Evolutionary conservation across 75 land plant genomes (phyloP).

Genomic region (Adiantum capillusveneris): DNA sequence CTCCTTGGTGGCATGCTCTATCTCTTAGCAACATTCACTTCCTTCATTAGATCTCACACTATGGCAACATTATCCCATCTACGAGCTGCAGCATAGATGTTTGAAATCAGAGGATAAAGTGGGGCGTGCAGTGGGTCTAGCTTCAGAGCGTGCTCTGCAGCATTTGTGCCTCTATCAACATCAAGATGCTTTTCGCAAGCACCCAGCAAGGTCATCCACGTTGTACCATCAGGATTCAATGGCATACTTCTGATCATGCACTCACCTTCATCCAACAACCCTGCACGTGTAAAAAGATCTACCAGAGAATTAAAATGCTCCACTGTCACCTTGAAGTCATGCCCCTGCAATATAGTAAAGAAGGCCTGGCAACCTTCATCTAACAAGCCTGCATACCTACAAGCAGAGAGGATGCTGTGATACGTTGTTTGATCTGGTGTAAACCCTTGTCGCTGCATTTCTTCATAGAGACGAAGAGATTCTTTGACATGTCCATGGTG

Average conservation of each 20-base stretch:
- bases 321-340: slow-evolving; percentile 13
- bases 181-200: slow-evolving; percentile 25
- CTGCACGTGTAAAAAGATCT: slow-evolving; percentile 39
- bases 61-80: too few relatives aligned
- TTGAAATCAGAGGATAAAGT: slow-evolving; percentile 33
- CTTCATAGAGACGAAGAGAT: slow-evolving; percentile 25
- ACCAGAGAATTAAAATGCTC: slow-evolving; percentile 37
- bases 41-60: too few relatives aligned
- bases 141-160: slow-evolving; percentile 21
- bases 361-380: slow-evolving; percentile 29
- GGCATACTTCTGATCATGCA: slow-evolving; percentile 36
- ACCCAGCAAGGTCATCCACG: slow-evolving; percentile 35
- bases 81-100: slow-evolving; percentile 46
- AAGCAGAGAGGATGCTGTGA: slow-evolving; percentile 23
- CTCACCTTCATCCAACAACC: slow-evolving; percentile 32
- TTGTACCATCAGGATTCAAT: slow-evolving; percentile 28
- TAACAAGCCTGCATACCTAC: slow-evolving; percentile 35
- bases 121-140: slow-evolving; percentile 22
- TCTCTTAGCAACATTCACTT: too few relatives aligned
- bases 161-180: slow-evolving; percentile 23
- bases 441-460: slow-evolving; percentile 23
- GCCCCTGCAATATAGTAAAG: slow-evolving; percentile 12
- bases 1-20: too few relatives aligned
- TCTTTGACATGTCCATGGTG: slow-evolving; percentile 13
- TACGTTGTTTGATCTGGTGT: slow-evolving; percentile 23